These are phyloP conservation scores for Striga asiatica DNA, from an alignment of 257 asterid genomes.

Conservation along the genomic window DNA sequence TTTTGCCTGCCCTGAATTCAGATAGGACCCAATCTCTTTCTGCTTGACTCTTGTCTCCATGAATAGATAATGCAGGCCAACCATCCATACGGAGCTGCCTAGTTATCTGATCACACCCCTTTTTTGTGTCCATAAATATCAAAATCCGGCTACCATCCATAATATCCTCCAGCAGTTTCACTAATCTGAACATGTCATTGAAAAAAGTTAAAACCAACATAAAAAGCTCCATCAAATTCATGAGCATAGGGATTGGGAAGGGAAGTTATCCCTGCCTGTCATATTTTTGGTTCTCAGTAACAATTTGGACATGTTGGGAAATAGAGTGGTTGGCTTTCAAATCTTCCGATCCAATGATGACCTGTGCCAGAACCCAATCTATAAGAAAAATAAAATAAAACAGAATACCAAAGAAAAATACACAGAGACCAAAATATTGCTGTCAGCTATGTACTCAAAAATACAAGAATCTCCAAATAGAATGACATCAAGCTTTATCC, in stretches of 20 bases:
- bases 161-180: slow-evolving; percentile 88
- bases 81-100: slow-evolving; percentile 97
- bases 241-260: not conserved
- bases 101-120: slow-evolving; percentile 93
- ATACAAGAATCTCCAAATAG: not conserved
- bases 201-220: slow-evolving; percentile 12
- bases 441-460: not conserved
- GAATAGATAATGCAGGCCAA: slow-evolving; percentile 98
- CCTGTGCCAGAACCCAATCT: slow-evolving; percentile 31
- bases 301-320: slow-evolving; percentile 80
- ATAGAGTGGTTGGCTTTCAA: slow-evolving; percentile 96
- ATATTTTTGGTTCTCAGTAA: slow-evolving; percentile 83
- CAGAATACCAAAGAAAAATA: not conserved
- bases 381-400: not conserved
- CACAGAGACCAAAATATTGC: not conserved
- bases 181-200: slow-evolving; percentile 42
- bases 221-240: not conserved
- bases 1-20: slow-evolving; percentile 92
- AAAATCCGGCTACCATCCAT: slow-evolving; percentile 98
- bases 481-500: slow-evolving; percentile 1
- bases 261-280: slow-evolving; percentile 51
- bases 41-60: slow-evolving; percentile 98
- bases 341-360: slow-evolving; percentile 76
- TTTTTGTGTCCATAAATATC: slow-evolving; percentile 94
- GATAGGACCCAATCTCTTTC: slow-evolving; percentile 99